Percentiles rank a stretch among this genome's conserved stretches.
phyloP scores from a whole-genome alignment of 179 eudicot genomes.

The Camellia oleifera region DNA sequence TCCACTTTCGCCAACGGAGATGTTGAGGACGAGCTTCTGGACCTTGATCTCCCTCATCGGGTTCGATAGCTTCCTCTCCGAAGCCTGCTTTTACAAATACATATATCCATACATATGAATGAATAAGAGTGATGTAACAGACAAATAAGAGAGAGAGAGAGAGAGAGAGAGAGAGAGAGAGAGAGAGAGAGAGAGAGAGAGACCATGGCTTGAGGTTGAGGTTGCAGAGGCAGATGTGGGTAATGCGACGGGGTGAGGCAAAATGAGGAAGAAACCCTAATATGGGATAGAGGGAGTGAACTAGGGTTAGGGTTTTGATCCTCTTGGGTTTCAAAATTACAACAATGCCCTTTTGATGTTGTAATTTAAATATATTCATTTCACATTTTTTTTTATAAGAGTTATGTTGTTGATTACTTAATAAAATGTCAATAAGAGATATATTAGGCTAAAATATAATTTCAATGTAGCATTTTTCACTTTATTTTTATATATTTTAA shows the following conservation, averaged over 20 bases:
- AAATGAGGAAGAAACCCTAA: neutral
- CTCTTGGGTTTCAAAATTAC: neutral
- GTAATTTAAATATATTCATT: too few relatives aligned
- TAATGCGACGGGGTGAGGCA: neutral
- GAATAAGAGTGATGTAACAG: neutral
- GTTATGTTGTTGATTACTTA: too few relatives aligned
- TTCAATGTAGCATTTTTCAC: too few relatives aligned
- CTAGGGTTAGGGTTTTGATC: slow-evolving; percentile 6
- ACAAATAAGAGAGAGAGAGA: neutral
- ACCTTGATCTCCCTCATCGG: slow-evolving; percentile 62
- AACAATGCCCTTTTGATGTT: slow-evolving; percentile 1
- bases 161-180: slow-evolving; percentile 10
- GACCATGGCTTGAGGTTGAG: neutral
- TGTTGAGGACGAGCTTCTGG: slow-evolving; percentile 62
- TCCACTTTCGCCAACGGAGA: slow-evolving; percentile 57
- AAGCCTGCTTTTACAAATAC: slow-evolving; percentile 26
- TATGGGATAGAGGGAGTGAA: neutral
- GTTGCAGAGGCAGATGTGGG: neutral
- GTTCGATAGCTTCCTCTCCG: slow-evolving; percentile 52
- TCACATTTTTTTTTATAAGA: too few relatives aligned
- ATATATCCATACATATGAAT: neutral
- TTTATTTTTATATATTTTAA: too few relatives aligned
- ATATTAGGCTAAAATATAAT: too few relatives aligned
- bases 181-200: slow-evolving; percentile 1
- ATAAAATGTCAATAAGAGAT: too few relatives aligned